These are phyloP conservation scores for Xylariaceae sp. DNA, from an alignment of 2,329 filamentous ascomycete species.

Conservation along the genomic window DNA sequence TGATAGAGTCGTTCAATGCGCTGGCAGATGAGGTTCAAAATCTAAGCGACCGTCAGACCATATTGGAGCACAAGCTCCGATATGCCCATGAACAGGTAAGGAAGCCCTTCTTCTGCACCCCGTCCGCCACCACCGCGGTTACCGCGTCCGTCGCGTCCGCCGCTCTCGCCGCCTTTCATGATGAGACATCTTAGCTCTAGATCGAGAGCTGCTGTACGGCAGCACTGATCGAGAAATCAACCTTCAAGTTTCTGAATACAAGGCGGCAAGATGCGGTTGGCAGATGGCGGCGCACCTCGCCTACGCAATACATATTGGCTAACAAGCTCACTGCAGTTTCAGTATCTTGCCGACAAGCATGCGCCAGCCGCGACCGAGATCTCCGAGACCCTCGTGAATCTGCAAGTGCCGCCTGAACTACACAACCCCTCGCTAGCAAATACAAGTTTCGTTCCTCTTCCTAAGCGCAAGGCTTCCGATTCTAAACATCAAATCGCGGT, in stretches of 20 bases:
- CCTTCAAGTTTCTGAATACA: slow-evolving; percentile 38
- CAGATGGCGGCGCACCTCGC: too few relatives aligned
- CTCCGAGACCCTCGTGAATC: slow-evolving; percentile 57
- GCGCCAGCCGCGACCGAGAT: slow-evolving; percentile 58
- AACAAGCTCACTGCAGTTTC: slow-evolving; percentile 49
- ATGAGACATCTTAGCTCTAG: slow-evolving; percentile 67
- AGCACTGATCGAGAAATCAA: slow-evolving; percentile 53
- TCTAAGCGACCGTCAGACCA: slow-evolving; percentile 55
- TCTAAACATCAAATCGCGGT: slow-evolving; percentile 53
- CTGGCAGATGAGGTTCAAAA: slow-evolving; percentile 59
- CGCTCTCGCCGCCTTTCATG: slow-evolving; percentile 22
- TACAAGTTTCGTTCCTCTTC: slow-evolving; percentile 46
- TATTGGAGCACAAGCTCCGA: slow-evolving; percentile 59
- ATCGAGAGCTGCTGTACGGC: slow-evolving; percentile 59
- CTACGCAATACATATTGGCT: too few relatives aligned
- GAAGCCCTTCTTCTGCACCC: slow-evolving; percentile 18
- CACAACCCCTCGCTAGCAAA: slow-evolving; percentile 40
- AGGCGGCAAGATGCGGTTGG: too few relatives aligned
- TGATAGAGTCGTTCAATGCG: slow-evolving; percentile 57
- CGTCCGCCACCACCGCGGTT: slow-evolving; percentile 1
- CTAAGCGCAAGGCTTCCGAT: slow-evolving; percentile 37
- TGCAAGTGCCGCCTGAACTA: slow-evolving; percentile 53
- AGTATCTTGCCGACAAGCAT: slow-evolving; percentile 61
- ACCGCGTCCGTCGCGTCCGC: slow-evolving; percentile 7
- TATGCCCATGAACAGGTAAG: slow-evolving; percentile 61